phyloP scores from a whole-genome alignment of 2,329 filamentous ascomycete genomes.

The Alternaria sp. region DNA sequence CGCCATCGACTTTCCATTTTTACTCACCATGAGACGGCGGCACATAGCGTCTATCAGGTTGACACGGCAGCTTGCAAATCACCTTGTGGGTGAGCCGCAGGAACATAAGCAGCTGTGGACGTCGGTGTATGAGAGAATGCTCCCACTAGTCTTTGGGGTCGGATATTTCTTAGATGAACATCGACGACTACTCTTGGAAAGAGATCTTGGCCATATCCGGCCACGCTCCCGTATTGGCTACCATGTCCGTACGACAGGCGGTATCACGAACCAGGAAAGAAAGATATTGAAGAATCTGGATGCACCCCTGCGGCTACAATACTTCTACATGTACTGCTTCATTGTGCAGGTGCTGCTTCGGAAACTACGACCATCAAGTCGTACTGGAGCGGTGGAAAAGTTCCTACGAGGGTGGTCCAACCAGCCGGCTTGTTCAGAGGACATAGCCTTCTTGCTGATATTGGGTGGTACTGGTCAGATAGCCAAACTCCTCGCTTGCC shows the following conservation, averaged over 20 bases:
- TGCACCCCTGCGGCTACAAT: constrained; percentile 44
- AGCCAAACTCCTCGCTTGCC: constrained; percentile 45
- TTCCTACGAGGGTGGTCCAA: constrained; percentile 44
- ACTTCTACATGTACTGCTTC: constrained; percentile 51
- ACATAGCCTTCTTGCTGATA: constrained; percentile 48
- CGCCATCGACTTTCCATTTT: constrained; percentile 44
- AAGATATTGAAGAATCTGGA: constrained; percentile 44
- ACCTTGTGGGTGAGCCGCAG: constrained; percentile 41
- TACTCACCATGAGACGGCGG: constrained; percentile 46
- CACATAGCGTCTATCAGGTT: constrained; percentile 48
- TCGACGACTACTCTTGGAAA: constrained; percentile 39
- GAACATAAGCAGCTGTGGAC: constrained; percentile 45
- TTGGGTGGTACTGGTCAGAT: constrained; percentile 47
- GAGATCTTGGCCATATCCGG: constrained; percentile 46
- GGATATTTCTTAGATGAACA: constrained; percentile 50
- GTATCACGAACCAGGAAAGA: constrained; percentile 39
- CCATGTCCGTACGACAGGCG: constrained; percentile 43
- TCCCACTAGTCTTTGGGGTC: constrained; percentile 48
- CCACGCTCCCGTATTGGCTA: constrained; percentile 45
- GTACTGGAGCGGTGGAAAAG: constrained; percentile 40
- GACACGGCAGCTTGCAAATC: constrained; percentile 45
- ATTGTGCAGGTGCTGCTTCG: constrained; percentile 45
- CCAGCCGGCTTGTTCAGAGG: constrained; percentile 45
- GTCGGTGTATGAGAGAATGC: constrained; percentile 48
- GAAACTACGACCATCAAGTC: constrained; percentile 42